These are phyloP conservation scores for Onygena corvina DNA, from an alignment of 2,329 filamentous ascomycete species.

Conservation along the genomic window DNA sequence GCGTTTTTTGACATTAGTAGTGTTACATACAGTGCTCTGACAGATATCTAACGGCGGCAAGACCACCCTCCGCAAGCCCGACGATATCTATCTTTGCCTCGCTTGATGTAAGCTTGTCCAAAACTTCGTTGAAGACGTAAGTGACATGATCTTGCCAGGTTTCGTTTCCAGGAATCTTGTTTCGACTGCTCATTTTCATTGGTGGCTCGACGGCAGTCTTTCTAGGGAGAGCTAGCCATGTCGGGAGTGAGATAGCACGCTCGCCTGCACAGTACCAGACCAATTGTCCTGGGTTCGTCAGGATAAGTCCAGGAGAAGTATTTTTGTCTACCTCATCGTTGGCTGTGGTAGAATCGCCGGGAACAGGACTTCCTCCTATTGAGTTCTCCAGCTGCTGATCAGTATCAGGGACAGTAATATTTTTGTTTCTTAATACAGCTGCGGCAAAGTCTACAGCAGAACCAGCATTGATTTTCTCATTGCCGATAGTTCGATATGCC, in stretches of 20 bases:
- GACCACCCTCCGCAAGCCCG: conserved; percentile 55
- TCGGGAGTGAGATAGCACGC: conserved; percentile 47
- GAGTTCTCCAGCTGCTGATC: conserved; percentile 31
- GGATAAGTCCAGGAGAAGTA: conserved; percentile 47
- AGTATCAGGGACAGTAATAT: not conserved
- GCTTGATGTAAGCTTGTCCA: conserved; percentile 39
- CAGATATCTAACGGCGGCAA: conserved; percentile 48
- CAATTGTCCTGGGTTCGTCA: conserved; percentile 67
- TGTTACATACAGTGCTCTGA: conserved; percentile 41
- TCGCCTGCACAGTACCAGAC: conserved; percentile 59
- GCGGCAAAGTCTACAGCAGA: conserved; percentile 54
- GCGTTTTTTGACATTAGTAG: not conserved
- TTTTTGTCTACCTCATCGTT: conserved; percentile 11
- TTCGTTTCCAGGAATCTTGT: conserved; percentile 51
- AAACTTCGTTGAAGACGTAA: conserved; percentile 53
- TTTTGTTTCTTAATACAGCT: conserved; percentile 23
- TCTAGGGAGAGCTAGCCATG: conserved; percentile 49
- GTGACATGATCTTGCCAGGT: conserved; percentile 49
- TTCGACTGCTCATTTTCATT: conserved; percentile 42
- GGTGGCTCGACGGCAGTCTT: conserved; percentile 50
- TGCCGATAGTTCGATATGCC: conserved; percentile 54
- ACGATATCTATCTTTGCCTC: conserved; percentile 56
- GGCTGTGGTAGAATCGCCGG: not conserved
- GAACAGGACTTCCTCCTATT: conserved; percentile 14
- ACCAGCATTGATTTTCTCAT: conserved; percentile 57